These are phyloP conservation scores for Cladochytrium replicatum DNA, from an alignment of 192 early-diverging fungal genomes.

Conservation along the genomic window DNA sequence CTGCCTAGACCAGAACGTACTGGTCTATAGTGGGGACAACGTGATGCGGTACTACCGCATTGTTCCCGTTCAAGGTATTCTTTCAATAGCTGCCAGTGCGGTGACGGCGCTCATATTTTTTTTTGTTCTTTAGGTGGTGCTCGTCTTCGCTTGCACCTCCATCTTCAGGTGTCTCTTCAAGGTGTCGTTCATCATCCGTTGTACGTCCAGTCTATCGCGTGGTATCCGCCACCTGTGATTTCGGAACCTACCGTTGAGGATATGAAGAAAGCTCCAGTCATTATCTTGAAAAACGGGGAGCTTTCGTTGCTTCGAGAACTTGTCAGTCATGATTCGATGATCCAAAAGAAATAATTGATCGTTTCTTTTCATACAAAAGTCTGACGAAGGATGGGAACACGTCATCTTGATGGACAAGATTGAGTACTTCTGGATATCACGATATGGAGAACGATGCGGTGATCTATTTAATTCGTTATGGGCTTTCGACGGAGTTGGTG, in stretches of 20 bases:
- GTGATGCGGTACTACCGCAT: conserved; percentile 42
- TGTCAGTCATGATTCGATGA: conserved; percentile 10
- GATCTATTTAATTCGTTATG: conserved; percentile 57
- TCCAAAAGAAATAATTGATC: conserved; percentile 1
- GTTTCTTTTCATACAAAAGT: conserved; percentile 4
- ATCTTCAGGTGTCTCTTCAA: conserved; percentile 41
- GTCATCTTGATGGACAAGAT: conserved; percentile 45
- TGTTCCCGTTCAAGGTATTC: conserved; percentile 1
- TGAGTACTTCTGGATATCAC: conserved; percentile 68
- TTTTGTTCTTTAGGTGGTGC: too few relatives aligned
- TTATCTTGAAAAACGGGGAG: conserved; percentile 57
- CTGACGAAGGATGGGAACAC: conserved; percentile 39
- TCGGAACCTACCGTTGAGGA: conserved; percentile 26
- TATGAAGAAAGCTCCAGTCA: conserved; percentile 42
- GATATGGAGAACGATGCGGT: conserved; percentile 29
- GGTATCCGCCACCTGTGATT: conserved; percentile 25
- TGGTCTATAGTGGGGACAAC: conserved; percentile 52
- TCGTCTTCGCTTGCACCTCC: conserved; percentile 29
- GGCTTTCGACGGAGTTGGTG: conserved; percentile 52
- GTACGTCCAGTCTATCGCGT: conserved; percentile 38
- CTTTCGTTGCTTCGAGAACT: conserved; percentile 52
- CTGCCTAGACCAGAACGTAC: conserved; percentile 40
- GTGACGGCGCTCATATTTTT: too few relatives aligned
- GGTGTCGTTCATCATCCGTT: conserved; percentile 37
- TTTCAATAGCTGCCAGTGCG: too few relatives aligned